Conservation (phyloP, 495 filamentous ascomycete species). For the Aspergillus heteromorphus region DNA sequence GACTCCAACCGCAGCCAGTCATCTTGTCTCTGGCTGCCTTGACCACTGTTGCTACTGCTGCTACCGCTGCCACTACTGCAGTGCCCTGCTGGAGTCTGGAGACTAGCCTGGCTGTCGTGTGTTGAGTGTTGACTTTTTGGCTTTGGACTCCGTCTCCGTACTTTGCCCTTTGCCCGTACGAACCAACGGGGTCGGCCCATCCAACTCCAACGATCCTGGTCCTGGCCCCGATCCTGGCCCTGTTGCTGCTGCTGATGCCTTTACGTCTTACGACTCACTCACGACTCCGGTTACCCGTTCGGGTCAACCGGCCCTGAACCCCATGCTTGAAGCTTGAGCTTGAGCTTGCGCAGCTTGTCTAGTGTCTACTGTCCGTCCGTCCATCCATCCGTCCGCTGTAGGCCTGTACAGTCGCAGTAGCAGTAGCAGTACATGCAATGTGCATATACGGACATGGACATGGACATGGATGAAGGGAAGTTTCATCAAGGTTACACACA, state of each 20-base stretch:
- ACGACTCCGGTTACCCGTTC: conserved; percentile 4
- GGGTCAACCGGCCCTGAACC: neutral
- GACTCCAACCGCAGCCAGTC: conserved; percentile 4
- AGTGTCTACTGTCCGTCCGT: no score
- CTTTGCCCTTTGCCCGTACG: neutral
- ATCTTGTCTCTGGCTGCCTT: no score
- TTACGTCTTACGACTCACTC: neutral
- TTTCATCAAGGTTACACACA: neutral
- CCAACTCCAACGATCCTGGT: neutral
- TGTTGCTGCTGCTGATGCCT: no score
- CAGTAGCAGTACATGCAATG: no score
- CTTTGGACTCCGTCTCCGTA: no score
- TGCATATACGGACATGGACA: no score
- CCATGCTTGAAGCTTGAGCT: neutral
- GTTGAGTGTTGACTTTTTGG: no score
- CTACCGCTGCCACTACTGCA: neutral
- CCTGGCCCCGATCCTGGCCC: neutral
- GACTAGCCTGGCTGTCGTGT: neutral
- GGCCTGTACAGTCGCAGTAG: no score
- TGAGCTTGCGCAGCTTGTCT: no score
- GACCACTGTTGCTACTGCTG: no score
- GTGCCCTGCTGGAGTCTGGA: neutral
- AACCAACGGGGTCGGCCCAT: neutral
- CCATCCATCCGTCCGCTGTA: no score
- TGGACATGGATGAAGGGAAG: neutral